phyloP scores from a whole-genome alignment of 1,284 basidiomycete genomes.

The Amylostereum areolatum region DNA sequence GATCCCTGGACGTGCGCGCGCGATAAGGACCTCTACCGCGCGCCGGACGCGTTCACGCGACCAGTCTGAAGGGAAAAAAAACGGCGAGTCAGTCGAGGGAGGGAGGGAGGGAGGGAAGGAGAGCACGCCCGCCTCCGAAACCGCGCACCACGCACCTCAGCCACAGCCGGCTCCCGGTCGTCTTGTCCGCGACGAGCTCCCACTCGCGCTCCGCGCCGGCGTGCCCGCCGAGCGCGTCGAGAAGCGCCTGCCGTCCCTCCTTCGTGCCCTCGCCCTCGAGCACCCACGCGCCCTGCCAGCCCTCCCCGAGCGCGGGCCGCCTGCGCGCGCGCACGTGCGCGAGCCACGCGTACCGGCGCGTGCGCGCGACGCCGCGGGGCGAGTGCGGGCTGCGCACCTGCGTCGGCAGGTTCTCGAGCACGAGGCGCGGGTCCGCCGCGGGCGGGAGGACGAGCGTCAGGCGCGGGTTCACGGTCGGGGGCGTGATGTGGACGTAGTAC shows the following conservation, averaged over 20 bases:
- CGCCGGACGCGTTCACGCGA: too few relatives aligned
- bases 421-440: constrained; percentile 31
- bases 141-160: constrained; percentile 58
- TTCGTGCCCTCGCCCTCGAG: constrained; percentile 68
- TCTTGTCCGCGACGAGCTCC: constrained; percentile 59
- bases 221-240: constrained; percentile 45
- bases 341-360: constrained; percentile 57
- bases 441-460: constrained; percentile 39
- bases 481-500: constrained; percentile 64
- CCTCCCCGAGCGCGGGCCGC: constrained; percentile 45
- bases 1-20: too few relatives aligned
- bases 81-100: too few relatives aligned
- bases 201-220: constrained; percentile 35
- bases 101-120: too few relatives aligned
- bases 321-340: constrained; percentile 41
- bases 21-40: too few relatives aligned
- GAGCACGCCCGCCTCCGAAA: too few relatives aligned
- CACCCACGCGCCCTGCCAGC: constrained; percentile 72
- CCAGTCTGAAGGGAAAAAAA: too few relatives aligned
- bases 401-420: constrained; percentile 34
- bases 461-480: constrained; percentile 40
- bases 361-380: constrained; percentile 47
- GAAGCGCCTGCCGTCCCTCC: constrained; percentile 52
- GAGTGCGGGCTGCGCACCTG: constrained; percentile 53
- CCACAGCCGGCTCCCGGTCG: constrained; percentile 54